phyloP scores from a whole-genome alignment of 1,284 basidiomycete genomes.

The Sporisorium graminicola region DNA sequence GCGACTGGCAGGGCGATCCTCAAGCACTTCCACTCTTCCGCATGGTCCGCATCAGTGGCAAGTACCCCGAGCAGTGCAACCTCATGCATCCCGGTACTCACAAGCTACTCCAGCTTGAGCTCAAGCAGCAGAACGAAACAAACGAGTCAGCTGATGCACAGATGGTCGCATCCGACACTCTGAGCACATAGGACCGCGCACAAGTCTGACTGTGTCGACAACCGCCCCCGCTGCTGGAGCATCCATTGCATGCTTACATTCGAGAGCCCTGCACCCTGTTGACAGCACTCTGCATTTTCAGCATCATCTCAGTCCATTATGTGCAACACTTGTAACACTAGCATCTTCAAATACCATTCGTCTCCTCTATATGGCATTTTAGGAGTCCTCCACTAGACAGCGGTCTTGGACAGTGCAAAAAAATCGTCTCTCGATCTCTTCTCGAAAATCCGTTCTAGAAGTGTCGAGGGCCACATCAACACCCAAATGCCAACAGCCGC shows the following conservation, averaged over 20 bases:
- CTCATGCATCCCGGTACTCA: constrained; percentile 57
- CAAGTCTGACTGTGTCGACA: no score
- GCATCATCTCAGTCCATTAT: constrained; percentile 3
- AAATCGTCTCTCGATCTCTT: constrained; percentile 9
- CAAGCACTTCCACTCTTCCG: constrained; percentile 64
- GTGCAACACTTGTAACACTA: constrained; percentile 30
- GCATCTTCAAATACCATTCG: constrained; percentile 9
- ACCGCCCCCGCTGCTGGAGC: background rate
- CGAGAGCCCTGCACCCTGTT: no score
- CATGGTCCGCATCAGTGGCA: constrained; percentile 63
- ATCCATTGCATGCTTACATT: no score
- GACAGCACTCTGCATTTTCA: no score
- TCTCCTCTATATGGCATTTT: no score
- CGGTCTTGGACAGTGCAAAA: constrained; percentile 13
- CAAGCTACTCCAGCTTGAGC: constrained; percentile 52
- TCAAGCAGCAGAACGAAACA: constrained; percentile 11
- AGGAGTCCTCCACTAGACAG: background rate
- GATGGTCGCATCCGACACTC: constrained; percentile 33
- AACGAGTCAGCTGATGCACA: background rate
- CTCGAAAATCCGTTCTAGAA: constrained; percentile 35
- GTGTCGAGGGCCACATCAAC: constrained; percentile 45
- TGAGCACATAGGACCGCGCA: background rate
- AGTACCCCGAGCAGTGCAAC: constrained; percentile 54
- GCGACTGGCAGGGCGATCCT: constrained; percentile 66
- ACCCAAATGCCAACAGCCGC: constrained; percentile 50